Evolutionary conservation across 805 yeast genomes (phyloP).

Genomic region (Starmera amethionina): DNA sequence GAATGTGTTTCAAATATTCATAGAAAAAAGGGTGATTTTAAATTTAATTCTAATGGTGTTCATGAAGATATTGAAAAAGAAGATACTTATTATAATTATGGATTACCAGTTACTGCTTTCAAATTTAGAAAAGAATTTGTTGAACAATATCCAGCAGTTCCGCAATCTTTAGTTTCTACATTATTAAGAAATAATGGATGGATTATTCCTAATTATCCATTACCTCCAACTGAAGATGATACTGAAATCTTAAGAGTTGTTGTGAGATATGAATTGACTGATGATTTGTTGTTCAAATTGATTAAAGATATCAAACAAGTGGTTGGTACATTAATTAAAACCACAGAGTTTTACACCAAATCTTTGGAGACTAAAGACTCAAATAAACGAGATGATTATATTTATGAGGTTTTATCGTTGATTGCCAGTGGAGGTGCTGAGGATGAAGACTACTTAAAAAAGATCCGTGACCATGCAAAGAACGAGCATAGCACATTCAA

Average conservation of each 20-base stretch:
- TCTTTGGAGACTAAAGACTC: conserved; percentile 6
- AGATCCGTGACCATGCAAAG: conserved; percentile 12
- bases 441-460: conserved; percentile 13
- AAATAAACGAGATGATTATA: conserved; percentile 19
- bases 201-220: conserved; percentile 83
- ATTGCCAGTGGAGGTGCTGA: conserved; percentile 49
- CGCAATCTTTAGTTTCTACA: conserved; percentile 67
- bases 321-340: conserved; percentile 40
- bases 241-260: conserved; percentile 78
- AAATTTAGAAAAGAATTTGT: conserved; percentile 52
- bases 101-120: conserved; percentile 87
- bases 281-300: conserved; percentile 48
- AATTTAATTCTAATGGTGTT: conserved; percentile 9
- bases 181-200: conserved; percentile 72
- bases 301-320: conserved; percentile 49
- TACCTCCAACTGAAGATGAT: conserved; percentile 51
- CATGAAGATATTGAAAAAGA: conserved; percentile 19
- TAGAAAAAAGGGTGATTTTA: conserved; percentile 35
- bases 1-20: conserved; percentile 75
- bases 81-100: conserved; percentile 51
- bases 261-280: conserved; percentile 60
- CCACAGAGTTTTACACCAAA: conserved; percentile 26
- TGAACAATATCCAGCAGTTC: conserved; percentile 63
- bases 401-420: conserved; percentile 39
- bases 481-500: conserved; percentile 19